Evolutionary conservation across 306 rosid species (phyloP), one percentile per base, ranked within the genome.

Genomic region (Cicer arietinum): DNA sequence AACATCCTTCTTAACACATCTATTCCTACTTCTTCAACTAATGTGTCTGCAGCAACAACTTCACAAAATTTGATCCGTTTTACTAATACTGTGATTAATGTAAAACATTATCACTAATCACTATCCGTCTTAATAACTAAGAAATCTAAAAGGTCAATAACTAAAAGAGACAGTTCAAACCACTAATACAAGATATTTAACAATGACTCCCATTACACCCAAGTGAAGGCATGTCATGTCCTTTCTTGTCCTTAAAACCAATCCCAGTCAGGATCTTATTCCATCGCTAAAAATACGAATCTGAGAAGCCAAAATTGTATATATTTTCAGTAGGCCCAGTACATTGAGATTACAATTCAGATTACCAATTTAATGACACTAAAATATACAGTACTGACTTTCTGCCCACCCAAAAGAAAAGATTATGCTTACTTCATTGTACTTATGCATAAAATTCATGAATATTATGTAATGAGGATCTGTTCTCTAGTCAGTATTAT

Each of bases 141-240:
- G 39, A 62, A 37, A 74, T 48, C 62, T 48, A 45, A 46, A 61
- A 17, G 52, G 61, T 25, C 22, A 60, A 62, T 17, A 30, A 62
- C 10, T 65, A 74, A 74, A 39, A 57, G 14, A 73, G 71, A 46
- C 22, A 62, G 47, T 74, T 30, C 71, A 61, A 64, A 75, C 78
- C 43, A 50, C 43, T 14, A 46, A 45, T 46, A 7, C 41, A 20
- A 58, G 51, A 67, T 56, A 30, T 58, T 40, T 42, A 37, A 76
- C 40, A 37, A 16, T 22, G 67, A 66, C 44, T 50, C 37, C 18
- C 70, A 45, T 35, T 50, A 39, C 50, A 61, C 39, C 46, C 8
- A 8, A 44, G 25, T 59, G 60, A 74, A 74, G 48, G 60, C 50
- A 47, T n/a, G 12, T 11, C 46, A 59, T 8, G 46, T 45, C 69